A percentile compares a stretch with the other conserved stretches of the same genome.
These are phyloP conservation scores for Geoglossum cookeanum DNA, from an alignment of 2,329 filamentous ascomycete genomes.

Conservation along the genomic window DNA sequence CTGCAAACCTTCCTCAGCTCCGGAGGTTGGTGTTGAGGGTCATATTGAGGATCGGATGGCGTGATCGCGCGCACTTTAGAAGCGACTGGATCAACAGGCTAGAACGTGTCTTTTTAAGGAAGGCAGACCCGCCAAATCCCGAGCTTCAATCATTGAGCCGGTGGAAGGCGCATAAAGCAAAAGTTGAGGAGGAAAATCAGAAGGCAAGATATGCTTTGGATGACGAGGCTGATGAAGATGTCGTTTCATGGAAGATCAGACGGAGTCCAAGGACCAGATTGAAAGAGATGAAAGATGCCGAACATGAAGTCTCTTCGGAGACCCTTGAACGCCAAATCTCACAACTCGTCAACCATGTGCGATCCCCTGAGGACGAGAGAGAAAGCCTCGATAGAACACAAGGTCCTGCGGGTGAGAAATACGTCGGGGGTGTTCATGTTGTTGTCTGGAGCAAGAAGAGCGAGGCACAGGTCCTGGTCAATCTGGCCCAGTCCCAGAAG, in stretches of 20 bases:
- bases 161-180: slow-evolving; percentile 1
- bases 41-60: slow-evolving; percentile 63
- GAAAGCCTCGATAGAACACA: too few species aligned
- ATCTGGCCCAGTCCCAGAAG: neutral
- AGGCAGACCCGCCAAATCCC: slow-evolving; percentile 23
- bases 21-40: slow-evolving; percentile 54
- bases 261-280: neutral
- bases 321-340: neutral
- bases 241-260: neutral
- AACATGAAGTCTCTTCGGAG: neutral
- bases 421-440: neutral
- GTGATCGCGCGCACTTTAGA: slow-evolving; percentile 60
- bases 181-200: neutral
- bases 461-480: neutral
- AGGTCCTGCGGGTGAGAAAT: neutral
- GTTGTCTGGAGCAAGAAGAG: neutral
- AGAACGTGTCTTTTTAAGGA: slow-evolving; percentile 43
- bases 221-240: neutral
- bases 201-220: neutral
- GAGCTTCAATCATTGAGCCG: slow-evolving; percentile 21
- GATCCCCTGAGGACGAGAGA: neutral
- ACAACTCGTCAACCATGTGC: too few species aligned
- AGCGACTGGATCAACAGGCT: slow-evolving; percentile 59
- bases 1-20: slow-evolving; percentile 44
- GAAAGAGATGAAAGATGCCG: neutral